Percentiles rank a stretch among this genome's conserved stretches.
Conservation (phyloP, 208 protist genomes). For the Crithidia fasciculata region DNA sequence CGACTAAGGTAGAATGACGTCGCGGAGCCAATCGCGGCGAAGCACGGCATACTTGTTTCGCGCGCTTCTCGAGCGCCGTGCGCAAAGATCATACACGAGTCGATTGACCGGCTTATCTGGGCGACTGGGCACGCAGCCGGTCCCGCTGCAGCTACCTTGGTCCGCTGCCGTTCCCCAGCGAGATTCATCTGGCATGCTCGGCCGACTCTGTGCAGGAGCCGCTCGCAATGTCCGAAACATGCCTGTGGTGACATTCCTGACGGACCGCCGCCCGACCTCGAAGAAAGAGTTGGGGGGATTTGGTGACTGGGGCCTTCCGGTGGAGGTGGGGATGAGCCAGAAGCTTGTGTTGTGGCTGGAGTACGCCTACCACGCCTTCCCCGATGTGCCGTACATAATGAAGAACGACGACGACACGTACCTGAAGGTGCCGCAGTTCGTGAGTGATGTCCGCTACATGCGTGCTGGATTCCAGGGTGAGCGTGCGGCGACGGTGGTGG, state of each 20-base stretch:
- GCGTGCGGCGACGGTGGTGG: not conserved
- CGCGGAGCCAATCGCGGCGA: not conserved
- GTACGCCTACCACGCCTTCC: slow-evolving; percentile 29
- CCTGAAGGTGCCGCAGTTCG: slow-evolving; percentile 40
- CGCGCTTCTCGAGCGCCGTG: no score
- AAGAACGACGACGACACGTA: slow-evolving; percentile 54
- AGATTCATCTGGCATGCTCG: slow-evolving; percentile 27
- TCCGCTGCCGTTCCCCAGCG: no score
- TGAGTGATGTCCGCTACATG: slow-evolving; percentile 33
- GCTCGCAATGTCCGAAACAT: slow-evolving; percentile 11
- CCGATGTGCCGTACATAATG: slow-evolving; percentile 26
- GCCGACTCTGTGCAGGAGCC: slow-evolving; percentile 26
- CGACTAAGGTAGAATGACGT: not conserved
- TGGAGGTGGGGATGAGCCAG: slow-evolving; percentile 33
- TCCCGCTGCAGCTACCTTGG: no score
- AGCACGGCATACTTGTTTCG: not conserved
- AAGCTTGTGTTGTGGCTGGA: slow-evolving; percentile 41
- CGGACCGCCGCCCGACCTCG: slow-evolving; percentile 20
- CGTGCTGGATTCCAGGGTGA: not conserved
- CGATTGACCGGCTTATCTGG: no score
- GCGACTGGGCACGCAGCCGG: no score
- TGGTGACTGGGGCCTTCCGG: slow-evolving; percentile 27
- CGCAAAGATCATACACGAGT: no score
- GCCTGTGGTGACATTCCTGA: slow-evolving; percentile 23
- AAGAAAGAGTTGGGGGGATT: slow-evolving; percentile 11